Conservation (phyloP, 2,329 filamentous ascomycete species). For the Nemania abortiva region DNA sequence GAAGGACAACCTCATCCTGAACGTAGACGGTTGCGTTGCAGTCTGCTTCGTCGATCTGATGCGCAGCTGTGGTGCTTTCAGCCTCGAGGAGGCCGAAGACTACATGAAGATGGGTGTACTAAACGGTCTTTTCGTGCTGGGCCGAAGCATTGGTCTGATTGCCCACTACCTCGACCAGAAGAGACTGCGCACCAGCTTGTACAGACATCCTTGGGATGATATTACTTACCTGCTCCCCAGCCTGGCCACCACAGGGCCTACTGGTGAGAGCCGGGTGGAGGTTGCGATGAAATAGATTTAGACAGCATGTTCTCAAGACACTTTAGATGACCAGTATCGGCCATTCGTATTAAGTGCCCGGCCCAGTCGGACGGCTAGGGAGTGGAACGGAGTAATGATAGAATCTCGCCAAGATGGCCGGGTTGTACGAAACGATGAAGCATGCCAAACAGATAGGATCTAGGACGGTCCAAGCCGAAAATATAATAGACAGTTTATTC, state of each 20-base stretch:
- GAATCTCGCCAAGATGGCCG: conserved; percentile 41
- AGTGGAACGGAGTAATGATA: conserved; percentile 42
- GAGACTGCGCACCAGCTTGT: conserved; percentile 96
- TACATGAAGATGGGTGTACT: conserved; percentile 99
- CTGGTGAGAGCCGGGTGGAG: conserved; percentile 90
- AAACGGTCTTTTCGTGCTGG: conserved; percentile 98
- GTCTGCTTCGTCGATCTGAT: conserved; percentile 99
- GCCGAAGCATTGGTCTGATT: conserved; percentile 97
- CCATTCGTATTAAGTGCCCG: conserved; percentile 38
- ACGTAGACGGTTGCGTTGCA: conserved; percentile 97
- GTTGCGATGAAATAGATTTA: conserved; percentile 74
- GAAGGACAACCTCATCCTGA: conserved; percentile 99
- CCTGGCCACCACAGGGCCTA: conserved; percentile 75
- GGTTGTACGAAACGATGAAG: conserved; percentile 47
- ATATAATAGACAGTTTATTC: conserved; percentile 44
- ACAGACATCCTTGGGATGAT: conserved; percentile 99
- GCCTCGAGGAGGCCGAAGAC: conserved; percentile 94
- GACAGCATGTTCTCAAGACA: conserved; percentile 45
- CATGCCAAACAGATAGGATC: conserved; percentile 40
- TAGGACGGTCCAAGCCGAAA: conserved; percentile 37
- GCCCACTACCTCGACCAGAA: conserved; percentile 99
- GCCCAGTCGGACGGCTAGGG: conserved; percentile 28
- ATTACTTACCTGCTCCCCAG: conserved; percentile 94
- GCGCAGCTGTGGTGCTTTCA: conserved; percentile 98
- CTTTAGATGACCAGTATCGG: conserved; percentile 34